Evolutionary conservation across 2,329 filamentous ascomycete genomes (phyloP).

Genomic region (Xylariaceae sp.): DNA sequence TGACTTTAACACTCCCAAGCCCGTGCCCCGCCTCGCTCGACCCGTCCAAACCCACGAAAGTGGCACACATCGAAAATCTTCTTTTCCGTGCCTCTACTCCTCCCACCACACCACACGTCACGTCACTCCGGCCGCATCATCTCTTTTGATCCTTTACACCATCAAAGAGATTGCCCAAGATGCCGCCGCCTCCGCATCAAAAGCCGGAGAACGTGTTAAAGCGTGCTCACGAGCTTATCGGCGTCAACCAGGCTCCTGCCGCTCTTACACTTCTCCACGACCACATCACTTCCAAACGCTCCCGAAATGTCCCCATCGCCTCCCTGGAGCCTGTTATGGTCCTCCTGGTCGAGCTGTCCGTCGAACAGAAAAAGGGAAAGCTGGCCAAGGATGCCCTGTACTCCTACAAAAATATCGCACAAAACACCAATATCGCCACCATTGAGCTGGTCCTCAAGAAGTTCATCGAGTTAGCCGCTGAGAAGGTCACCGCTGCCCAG

Average conservation of each 20-base stretch:
- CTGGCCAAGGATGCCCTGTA: slow-evolving; percentile 98
- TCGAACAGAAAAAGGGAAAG: slow-evolving; percentile 98
- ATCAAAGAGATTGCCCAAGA: slow-evolving; percentile 44
- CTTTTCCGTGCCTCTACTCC: slow-evolving; percentile 33
- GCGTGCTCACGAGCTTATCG: slow-evolving; percentile 98
- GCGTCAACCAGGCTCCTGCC: slow-evolving; percentile 90
- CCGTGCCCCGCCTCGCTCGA: slow-evolving; percentile 40
- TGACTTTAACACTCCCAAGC: slow-evolving; percentile 32
- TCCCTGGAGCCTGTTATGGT: slow-evolving; percentile 98
- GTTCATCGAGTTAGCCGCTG: slow-evolving; percentile 96
- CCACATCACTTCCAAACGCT: slow-evolving; percentile 98
- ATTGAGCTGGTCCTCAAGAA: slow-evolving; percentile 98
- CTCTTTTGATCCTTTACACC: slow-evolving; percentile 34
- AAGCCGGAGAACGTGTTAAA: slow-evolving; percentile 99
- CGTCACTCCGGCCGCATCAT: slow-evolving; percentile 35
- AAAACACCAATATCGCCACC: slow-evolving; percentile 97
- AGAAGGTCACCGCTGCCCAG: slow-evolving; percentile 95
- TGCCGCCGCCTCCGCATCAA: slow-evolving; percentile 96
- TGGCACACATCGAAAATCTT: slow-evolving; percentile 45
- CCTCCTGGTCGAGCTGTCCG: slow-evolving; percentile 93
- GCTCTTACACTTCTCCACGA: slow-evolving; percentile 96
- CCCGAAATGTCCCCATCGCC: slow-evolving; percentile 94
- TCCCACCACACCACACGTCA: slow-evolving; percentile 24
- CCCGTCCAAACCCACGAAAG: slow-evolving; percentile 40
- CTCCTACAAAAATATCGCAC: slow-evolving; percentile 99